phyloP scores from a whole-genome alignment of 2,329 filamentous ascomycete genomes.

The Drechslerella dactyloides region DNA sequence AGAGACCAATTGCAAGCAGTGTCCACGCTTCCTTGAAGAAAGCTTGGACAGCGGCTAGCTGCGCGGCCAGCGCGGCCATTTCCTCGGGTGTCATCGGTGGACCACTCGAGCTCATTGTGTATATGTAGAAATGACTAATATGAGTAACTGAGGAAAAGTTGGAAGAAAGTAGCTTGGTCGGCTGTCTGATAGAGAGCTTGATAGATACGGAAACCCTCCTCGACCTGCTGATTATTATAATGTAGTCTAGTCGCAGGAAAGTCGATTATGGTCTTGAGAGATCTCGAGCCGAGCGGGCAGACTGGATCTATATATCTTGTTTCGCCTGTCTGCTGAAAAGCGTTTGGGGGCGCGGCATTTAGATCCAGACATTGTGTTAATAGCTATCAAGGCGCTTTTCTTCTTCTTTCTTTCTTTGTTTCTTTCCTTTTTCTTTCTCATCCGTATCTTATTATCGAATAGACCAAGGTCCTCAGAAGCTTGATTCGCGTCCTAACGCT shows the following conservation, averaged over 20 bases:
- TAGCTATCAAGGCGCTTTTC: slow-evolving; percentile 14
- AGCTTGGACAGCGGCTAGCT: slow-evolving; percentile 39
- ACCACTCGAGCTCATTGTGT: slow-evolving; percentile 37
- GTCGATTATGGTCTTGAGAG: slow-evolving; percentile 41
- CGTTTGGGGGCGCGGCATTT: slow-evolving; percentile 22
- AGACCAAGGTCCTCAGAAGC: slow-evolving; percentile 26
- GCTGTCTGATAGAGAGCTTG: slow-evolving; percentile 7
- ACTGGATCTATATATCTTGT: slow-evolving; percentile 50
- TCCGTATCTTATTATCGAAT: slow-evolving; percentile 23
- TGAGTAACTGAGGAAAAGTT: slow-evolving; percentile 7
- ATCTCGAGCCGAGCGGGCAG: slow-evolving; percentile 43
- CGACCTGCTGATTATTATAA: slow-evolving; percentile 11
- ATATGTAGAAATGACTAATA: slow-evolving; percentile 12
- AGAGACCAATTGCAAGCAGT: slow-evolving; percentile 62
- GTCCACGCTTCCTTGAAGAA: slow-evolving; percentile 63
- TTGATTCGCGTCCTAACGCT: slow-evolving; percentile 24
- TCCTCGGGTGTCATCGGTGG: slow-evolving; percentile 45
- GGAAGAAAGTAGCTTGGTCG: background rate
- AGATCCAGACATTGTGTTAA: background rate
- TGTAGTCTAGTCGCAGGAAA: slow-evolving; percentile 37
- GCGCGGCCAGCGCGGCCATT: slow-evolving; percentile 46
- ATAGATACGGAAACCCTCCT: slow-evolving; percentile 23
- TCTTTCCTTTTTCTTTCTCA: background rate
- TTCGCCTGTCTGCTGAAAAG: slow-evolving; percentile 32
- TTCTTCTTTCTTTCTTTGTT: slow-evolving; percentile 12